Conservation (phyloP, 768 basidiomycete species). For the Pleurotus ostreatus region DNA sequence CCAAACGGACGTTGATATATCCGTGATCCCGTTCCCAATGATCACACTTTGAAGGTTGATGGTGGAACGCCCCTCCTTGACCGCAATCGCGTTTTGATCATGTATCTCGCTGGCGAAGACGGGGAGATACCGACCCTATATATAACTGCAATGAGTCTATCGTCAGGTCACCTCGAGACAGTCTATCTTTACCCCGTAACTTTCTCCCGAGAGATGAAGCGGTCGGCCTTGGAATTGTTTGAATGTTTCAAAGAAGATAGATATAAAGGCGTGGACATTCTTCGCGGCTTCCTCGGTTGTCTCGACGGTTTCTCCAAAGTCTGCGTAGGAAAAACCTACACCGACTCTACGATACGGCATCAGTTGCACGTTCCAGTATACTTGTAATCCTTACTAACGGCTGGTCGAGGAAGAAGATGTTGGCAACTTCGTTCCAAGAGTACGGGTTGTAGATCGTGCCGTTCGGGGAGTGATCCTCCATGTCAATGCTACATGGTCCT, state of each 20-base stretch:
- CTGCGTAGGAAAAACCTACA: constrained; percentile 70
- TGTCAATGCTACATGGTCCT: constrained; percentile 51
- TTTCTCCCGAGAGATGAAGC: constrained; percentile 76
- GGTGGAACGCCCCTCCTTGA: constrained; percentile 48
- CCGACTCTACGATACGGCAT: constrained; percentile 47
- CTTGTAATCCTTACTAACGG: constrained; percentile 27
- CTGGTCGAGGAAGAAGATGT: constrained; percentile 72
- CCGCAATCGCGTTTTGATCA: constrained; percentile 59
- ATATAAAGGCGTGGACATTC: constrained; percentile 70
- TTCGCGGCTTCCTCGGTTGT: constrained; percentile 80
- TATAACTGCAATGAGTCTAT: constrained; percentile 11
- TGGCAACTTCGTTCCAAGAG: constrained; percentile 63
- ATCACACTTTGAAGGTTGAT: constrained; percentile 66
- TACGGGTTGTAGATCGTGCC: constrained; percentile 62
- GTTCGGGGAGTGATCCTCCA: constrained; percentile 48
- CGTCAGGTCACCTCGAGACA: constrained; percentile 14
- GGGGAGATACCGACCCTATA: constrained; percentile 64
- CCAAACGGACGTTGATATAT: constrained; percentile 43
- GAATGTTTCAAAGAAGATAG: constrained; percentile 80
- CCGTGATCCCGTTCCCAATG: constrained; percentile 60
- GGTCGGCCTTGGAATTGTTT: constrained; percentile 62
- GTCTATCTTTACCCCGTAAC: constrained; percentile 52
- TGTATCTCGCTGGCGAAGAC: constrained; percentile 75
- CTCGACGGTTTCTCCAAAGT: constrained; percentile 62
- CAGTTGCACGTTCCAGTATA: not conserved